Percentiles rank a stretch among this genome's conserved stretches.
phyloP scores from a whole-genome alignment of 106 monocot species.

The Chionographis japonica region DNA sequence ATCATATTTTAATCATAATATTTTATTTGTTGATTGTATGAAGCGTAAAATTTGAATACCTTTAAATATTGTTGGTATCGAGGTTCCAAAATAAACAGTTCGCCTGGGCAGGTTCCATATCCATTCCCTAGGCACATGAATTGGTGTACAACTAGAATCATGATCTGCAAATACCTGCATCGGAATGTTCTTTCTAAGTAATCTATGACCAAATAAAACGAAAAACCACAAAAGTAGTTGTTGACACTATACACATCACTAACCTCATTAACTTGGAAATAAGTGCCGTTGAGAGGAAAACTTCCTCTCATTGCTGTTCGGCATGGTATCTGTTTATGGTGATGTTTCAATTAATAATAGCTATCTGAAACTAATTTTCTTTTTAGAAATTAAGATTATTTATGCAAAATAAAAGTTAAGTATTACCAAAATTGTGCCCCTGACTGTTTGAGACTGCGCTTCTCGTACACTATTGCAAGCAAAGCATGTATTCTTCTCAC shows the following conservation, averaged over 20 bases:
- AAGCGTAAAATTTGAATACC: slow-evolving; percentile 15
- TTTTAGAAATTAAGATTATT: too few species aligned
- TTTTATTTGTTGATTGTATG: neutral
- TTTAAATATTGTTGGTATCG: slow-evolving; percentile 64
- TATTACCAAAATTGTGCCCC: slow-evolving; percentile 67
- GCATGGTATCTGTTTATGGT: slow-evolving; percentile 46
- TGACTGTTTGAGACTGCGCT: slow-evolving; percentile 47
- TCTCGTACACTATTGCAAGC: slow-evolving; percentile 67
- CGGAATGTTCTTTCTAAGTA: neutral
- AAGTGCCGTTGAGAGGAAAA: slow-evolving; percentile 62
- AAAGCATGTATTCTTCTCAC: slow-evolving; percentile 51
- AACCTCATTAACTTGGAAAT: slow-evolving; percentile 70
- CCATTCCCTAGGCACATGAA: slow-evolving; percentile 44
- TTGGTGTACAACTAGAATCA: slow-evolving; percentile 40
- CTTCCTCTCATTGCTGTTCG: slow-evolving; percentile 64
- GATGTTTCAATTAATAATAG: neutral
- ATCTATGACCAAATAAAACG: neutral
- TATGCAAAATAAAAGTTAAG: neutral
- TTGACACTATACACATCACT: neutral
- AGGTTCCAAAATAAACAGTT: slow-evolving; percentile 78
- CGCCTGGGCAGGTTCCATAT: slow-evolving; percentile 72
- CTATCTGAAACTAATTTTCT: too few species aligned
- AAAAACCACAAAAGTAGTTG: too few species aligned
- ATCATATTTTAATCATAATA: neutral
- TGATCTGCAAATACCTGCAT: slow-evolving; percentile 81